Evolutionary conservation across 2,329 filamentous ascomycete genomes (phyloP).

Genomic region (Teratosphaeria nubilosa): DNA sequence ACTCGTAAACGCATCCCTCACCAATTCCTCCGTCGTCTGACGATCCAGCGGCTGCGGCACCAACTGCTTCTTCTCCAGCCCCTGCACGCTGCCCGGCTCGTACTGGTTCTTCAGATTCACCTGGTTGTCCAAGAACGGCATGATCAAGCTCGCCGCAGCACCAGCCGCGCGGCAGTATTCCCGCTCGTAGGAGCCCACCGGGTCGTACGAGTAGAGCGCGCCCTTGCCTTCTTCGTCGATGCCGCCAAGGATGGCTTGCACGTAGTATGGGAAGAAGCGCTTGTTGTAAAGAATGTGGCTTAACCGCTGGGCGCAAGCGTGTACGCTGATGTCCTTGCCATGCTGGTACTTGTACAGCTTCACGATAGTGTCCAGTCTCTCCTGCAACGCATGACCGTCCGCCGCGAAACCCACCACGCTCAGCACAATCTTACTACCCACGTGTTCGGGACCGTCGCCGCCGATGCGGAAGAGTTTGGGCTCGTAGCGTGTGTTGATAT

Average conservation of each 20-base stretch:
- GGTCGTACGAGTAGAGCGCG: slow-evolving; percentile 94
- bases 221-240: slow-evolving; percentile 91
- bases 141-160: slow-evolving; percentile 79
- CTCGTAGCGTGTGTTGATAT: slow-evolving; percentile 92
- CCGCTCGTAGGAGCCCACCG: slow-evolving; percentile 92
- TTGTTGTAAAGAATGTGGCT: slow-evolving; percentile 95
- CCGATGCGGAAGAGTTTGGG: slow-evolving; percentile 98
- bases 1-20: slow-evolving; percentile 96
- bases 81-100: slow-evolving; percentile 71
- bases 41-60: slow-evolving; percentile 58
- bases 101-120: slow-evolving; percentile 99
- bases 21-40: slow-evolving; percentile 69
- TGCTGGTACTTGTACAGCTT: slow-evolving; percentile 99
- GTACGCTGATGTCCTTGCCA: slow-evolving; percentile 89
- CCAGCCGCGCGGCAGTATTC: slow-evolving; percentile 93
- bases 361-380: slow-evolving; percentile 85
- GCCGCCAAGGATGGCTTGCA: slow-evolving; percentile 85
- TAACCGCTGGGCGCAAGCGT: slow-evolving; percentile 87
- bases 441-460: slow-evolving; percentile 74
- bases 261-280: slow-evolving; percentile 98
- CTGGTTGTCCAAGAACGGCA: slow-evolving; percentile 98
- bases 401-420: slow-evolving; percentile 94
- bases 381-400: slow-evolving; percentile 86
- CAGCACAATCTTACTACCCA: slow-evolving; percentile 76
- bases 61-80: slow-evolving; percentile 67